Conservation (phyloP, 2,329 filamentous ascomycete genomes). For the Chaetomium sp. region DNA sequence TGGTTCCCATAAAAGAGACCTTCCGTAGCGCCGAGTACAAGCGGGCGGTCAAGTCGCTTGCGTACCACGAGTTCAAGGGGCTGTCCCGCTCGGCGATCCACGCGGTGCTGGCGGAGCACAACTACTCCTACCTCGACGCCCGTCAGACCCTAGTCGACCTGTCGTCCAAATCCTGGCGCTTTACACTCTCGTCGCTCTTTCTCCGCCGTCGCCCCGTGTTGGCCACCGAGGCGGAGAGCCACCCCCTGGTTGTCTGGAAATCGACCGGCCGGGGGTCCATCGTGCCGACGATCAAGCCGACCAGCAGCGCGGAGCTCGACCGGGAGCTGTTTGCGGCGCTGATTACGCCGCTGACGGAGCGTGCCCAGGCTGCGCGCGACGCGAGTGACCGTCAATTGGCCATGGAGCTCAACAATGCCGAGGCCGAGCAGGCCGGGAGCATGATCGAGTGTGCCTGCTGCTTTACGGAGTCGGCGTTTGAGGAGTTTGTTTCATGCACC, state of each 20-base stretch:
- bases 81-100: constrained; percentile 67
- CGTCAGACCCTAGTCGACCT: constrained; percentile 62
- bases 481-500: constrained; percentile 68
- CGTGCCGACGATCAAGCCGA: constrained; percentile 57
- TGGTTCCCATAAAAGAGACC: constrained; percentile 52
- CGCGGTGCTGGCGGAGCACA: constrained; percentile 72
- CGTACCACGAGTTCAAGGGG: constrained; percentile 70
- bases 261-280: constrained; percentile 49
- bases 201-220: constrained; percentile 54
- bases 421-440: constrained; percentile 51
- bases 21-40: constrained; percentile 65
- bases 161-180: constrained; percentile 70
- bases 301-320: constrained; percentile 59
- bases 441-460: constrained; percentile 72
- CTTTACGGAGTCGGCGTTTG: constrained; percentile 63
- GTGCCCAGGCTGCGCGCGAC: constrained; percentile 38
- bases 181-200: constrained; percentile 65
- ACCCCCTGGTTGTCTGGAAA: constrained; percentile 58
- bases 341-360: constrained; percentile 45
- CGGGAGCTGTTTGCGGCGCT: constrained; percentile 54
- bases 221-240: constrained; percentile 48
- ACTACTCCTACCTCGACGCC: constrained; percentile 69
- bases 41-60: constrained; percentile 58
- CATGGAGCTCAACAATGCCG: constrained; percentile 47
- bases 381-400: constrained; percentile 49